A percentile compares a stretch with the other conserved stretches of the same genome.
Evolutionary conservation across 345 rosid species (phyloP).

Genomic region (Acer saccharum): DNA sequence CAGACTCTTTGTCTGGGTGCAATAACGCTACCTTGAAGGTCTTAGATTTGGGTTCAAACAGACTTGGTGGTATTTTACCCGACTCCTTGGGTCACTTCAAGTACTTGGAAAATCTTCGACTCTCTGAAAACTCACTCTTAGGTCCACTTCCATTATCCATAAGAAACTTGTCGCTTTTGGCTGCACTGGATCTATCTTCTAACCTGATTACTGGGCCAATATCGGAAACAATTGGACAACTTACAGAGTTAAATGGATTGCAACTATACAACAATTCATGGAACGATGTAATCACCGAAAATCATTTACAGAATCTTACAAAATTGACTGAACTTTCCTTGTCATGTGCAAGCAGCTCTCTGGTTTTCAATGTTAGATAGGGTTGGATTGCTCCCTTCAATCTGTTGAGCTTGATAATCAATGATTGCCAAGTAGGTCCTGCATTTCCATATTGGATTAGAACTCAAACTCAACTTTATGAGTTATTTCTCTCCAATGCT

Average conservation of each 20-base stretch:
- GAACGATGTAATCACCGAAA: conserved; percentile 18
- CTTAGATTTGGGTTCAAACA: conserved; percentile 1
- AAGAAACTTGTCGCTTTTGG: conserved; percentile 24
- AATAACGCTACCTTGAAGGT: background rate
- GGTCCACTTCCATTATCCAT: conserved; percentile 31
- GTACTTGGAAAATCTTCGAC: conserved; percentile 13
- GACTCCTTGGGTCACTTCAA: conserved; percentile 15
- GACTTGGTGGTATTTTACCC: conserved; percentile 19
- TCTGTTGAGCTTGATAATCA: background rate
- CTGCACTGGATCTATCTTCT: conserved; percentile 14
- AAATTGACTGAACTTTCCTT: background rate
- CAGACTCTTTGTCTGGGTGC: conserved; percentile 1
- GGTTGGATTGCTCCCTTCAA: conserved; percentile 32
- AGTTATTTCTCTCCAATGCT: conserved; percentile 13
- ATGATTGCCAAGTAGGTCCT: conserved; percentile 23
- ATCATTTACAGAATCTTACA: conserved; percentile 23
- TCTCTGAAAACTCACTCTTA: background rate
- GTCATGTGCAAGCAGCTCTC: conserved; percentile 13
- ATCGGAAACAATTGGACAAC: conserved; percentile 8
- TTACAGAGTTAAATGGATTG: background rate
- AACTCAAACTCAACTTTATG: conserved; percentile 10
- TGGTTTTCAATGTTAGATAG: conserved; percentile 8
- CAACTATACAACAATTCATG: conserved; percentile 1
- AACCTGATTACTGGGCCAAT: conserved; percentile 11
- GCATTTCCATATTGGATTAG: conserved; percentile 33